Base-by-base conservation (phyloP, 2,329 filamentous ascomycete genomes). In the Hypocrella siamensis region DNA sequence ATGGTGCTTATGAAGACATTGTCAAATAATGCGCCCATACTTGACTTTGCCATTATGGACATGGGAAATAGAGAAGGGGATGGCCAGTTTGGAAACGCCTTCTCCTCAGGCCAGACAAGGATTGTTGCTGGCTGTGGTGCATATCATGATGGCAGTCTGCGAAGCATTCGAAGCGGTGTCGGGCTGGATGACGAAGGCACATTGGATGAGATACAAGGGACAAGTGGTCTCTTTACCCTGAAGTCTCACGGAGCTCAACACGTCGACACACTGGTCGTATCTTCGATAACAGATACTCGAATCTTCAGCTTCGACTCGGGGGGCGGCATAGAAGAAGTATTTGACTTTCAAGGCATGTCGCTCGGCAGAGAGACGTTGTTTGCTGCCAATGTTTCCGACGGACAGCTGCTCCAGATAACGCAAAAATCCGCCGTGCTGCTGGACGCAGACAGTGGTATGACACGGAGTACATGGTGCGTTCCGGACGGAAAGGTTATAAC, bases 41-140 rank as follows among this genome's bases (percentile, higher is more conserved):
- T 96, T 25, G 90, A 98, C 49, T 94, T 98, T 44, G 78, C 81
- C 1, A 74, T 98, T 12, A 93, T 96, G 84, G 90, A 96, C 46
- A 80, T 96, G 66, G 88, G 86, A 1, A 86, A 84, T 43, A 68
- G 83, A 34, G 77, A 82, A 37, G 78, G 78, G 16, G 79, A 90
- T 40, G 73, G 67, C 7, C 76, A 83, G 35, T 54, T 63, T 14
- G 79, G 78, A 3, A 92, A 90, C 45, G 82, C 90, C 39, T 98
- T 93, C 47, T 93, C 86, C 0, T 93, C 88, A 1, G 90, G 90
- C 0, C 88, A 98, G 54, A 86, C 90, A 28, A 73, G 86, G 25
- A 81, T 98, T 38, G 84, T 98, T 9, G 86, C 88, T 3, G 88
- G 85, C 1, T 94, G 86, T 34, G 90, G 90, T 18, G 85, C 82